These are phyloP conservation scores for Epicoccum sorghinum DNA, from an alignment of 2,329 filamentous ascomycete genomes.

Conservation along the genomic window DNA sequence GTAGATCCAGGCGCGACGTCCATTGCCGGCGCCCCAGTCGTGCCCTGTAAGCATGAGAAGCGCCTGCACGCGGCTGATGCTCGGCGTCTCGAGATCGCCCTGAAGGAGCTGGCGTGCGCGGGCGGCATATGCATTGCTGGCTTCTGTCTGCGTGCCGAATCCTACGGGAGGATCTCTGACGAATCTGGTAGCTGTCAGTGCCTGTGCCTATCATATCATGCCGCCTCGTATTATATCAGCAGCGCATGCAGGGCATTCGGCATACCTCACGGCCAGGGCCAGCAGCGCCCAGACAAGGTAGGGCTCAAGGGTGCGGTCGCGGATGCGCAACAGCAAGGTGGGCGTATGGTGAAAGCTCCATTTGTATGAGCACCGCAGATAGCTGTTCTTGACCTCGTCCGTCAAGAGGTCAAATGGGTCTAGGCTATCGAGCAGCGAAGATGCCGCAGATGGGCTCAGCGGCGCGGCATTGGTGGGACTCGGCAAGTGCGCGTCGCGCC, in stretches of 20 bases:
- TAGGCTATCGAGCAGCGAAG: conserved; percentile 38
- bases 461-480: conserved; percentile 30
- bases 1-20: conserved; percentile 49
- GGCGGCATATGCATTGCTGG: conserved; percentile 50
- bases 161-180: conserved; percentile 45
- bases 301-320: conserved; percentile 45
- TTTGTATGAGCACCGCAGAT: conserved; percentile 50
- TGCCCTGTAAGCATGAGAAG: conserved; percentile 54
- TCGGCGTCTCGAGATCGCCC: conserved; percentile 48
- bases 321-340: conserved; percentile 46
- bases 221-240: no score
- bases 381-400: conserved; percentile 51
- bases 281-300: conserved; percentile 53
- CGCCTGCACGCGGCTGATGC: conserved; percentile 48
- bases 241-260: neutral
- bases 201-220: neutral
- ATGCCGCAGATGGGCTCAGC: conserved; percentile 34
- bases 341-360: conserved; percentile 52
- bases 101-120: conserved; percentile 50
- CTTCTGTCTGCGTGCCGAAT: conserved; percentile 47
- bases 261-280: conserved; percentile 48
- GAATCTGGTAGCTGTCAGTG: conserved; percentile 34
- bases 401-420: conserved; percentile 49
- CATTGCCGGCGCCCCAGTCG: conserved; percentile 55
- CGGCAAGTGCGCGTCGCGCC: conserved; percentile 33